These are phyloP conservation scores for Pichia occidentalis DNA, from an alignment of 805 yeast species.

Conservation along the genomic window DNA sequence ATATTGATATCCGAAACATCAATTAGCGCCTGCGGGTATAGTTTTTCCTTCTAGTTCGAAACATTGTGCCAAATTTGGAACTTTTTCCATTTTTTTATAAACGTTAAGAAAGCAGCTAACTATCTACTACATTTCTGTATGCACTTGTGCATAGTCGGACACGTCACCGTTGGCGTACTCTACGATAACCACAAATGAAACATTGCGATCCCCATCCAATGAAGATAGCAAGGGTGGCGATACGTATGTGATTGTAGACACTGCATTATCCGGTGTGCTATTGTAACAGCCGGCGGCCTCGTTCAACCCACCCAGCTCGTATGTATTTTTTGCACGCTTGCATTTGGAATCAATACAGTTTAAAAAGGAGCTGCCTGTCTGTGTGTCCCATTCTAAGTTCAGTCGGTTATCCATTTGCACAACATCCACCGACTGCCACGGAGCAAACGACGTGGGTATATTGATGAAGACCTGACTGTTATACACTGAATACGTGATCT, in stretches of 20 bases:
- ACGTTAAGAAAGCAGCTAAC: too few relatives aligned
- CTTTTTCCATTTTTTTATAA: too few relatives aligned
- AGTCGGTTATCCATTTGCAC: conserved; percentile 2
- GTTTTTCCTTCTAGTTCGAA: too few relatives aligned
- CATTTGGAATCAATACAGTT: neutral
- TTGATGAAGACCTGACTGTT: conserved; percentile 2
- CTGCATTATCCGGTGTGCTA: neutral
- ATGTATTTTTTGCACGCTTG: neutral
- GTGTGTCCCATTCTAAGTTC: conserved; percentile 2
- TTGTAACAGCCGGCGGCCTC: conserved; percentile 6
- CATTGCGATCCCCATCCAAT: conserved; percentile 1
- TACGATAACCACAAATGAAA: conserved; percentile 2
- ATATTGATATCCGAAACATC: too few relatives aligned
- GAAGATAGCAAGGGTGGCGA: neutral
- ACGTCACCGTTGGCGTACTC: conserved; percentile 4
- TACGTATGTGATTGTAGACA: neutral
- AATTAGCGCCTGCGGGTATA: too few relatives aligned
- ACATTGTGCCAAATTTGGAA: too few relatives aligned
- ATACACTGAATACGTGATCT: too few relatives aligned
- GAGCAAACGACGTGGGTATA: conserved; percentile 1
- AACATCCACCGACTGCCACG: conserved; percentile 5
- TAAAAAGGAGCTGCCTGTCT: neutral
- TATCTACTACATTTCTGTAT: neutral
- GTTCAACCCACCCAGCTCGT: conserved; percentile 3
- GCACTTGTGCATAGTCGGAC: conserved; percentile 1